Evolutionary conservation across 306 rosid genomes (phyloP).

Genomic region (Astragalus membranaceus): DNA sequence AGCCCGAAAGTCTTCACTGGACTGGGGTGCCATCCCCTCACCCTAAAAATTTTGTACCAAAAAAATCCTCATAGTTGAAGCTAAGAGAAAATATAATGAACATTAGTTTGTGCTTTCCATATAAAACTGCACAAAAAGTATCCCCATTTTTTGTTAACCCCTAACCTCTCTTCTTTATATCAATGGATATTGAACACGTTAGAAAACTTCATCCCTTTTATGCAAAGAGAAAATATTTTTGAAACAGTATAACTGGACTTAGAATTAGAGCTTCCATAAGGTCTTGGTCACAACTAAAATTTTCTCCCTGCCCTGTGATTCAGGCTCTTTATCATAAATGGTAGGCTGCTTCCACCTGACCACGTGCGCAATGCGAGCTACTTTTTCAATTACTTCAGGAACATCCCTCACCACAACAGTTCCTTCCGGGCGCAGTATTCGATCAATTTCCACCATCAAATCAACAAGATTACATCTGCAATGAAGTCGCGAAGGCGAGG

Average conservation of each 20-base stretch:
- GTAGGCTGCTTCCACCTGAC: constrained; percentile 59
- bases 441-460: constrained; percentile 90
- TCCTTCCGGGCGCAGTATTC: constrained; percentile 87
- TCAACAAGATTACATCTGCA: constrained; percentile 82
- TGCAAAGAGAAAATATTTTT: constrained; percentile 33
- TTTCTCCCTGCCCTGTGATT: constrained; percentile 62
- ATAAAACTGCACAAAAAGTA: constrained; percentile 28
- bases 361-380: constrained; percentile 53
- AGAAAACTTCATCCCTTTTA: constrained; percentile 27
- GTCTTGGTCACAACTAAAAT: constrained; percentile 71
- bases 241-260: constrained; percentile 27
- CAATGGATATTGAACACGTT: constrained; percentile 21
- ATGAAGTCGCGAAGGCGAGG: constrained; percentile 6
- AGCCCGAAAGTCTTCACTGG: too few species aligned
- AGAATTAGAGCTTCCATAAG: constrained; percentile 54
- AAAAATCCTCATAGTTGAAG: too few species aligned
- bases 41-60: too few species aligned
- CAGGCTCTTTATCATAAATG: constrained; percentile 60
- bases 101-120: constrained; percentile 22
- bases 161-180: constrained; percentile 25
- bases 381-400: constrained; percentile 68
- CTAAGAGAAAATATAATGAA: constrained; percentile 11
- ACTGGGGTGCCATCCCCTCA: too few species aligned
- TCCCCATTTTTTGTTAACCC: constrained; percentile 16
- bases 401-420: constrained; percentile 65